Conservation (phyloP, 805 yeast genomes). For the Candida krabiensis region DNA sequence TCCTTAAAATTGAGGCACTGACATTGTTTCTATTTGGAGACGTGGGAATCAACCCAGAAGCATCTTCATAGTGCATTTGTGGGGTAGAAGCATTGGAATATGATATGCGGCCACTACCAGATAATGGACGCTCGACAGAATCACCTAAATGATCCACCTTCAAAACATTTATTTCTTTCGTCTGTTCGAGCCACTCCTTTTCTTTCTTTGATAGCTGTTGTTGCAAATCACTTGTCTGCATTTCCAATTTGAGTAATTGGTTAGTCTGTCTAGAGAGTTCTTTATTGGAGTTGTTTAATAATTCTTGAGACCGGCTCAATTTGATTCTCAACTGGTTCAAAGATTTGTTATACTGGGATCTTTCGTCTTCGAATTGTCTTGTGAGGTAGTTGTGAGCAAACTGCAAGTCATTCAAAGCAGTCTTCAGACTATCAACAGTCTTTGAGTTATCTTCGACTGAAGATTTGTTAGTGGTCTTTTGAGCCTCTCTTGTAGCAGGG, state of each 20-base stretch:
- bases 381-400: conserved; percentile 70
- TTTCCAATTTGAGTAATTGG: conserved; percentile 35
- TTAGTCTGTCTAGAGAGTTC: conserved; percentile 38
- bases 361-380: conserved; percentile 66
- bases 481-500: conserved; percentile 2
- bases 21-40: conserved; percentile 29
- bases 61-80: conserved; percentile 10
- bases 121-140: conserved; percentile 7
- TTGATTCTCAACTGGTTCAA: conserved; percentile 56
- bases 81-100: conserved; percentile 17
- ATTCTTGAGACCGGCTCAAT: conserved; percentile 50
- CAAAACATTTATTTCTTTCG: conserved; percentile 44
- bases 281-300: conserved; percentile 40
- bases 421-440: conserved; percentile 26
- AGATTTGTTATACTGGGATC: conserved; percentile 51
- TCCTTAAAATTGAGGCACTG: conserved; percentile 55
- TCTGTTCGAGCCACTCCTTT: conserved; percentile 42
- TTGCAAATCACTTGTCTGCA: conserved; percentile 35
- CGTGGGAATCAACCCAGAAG: conserved; percentile 6
- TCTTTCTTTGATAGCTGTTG: conserved; percentile 33
- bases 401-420: conserved; percentile 67
- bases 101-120: conserved; percentile 10
- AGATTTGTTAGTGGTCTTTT: not conserved
- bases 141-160: conserved; percentile 47
- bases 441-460: conserved; percentile 4